A percentile compares a stretch with the other conserved stretches of the same genome.
These are phyloP conservation scores for Noccaea caerulescens DNA, from an alignment of 345 rosid genomes.

Conservation along the genomic window DNA sequence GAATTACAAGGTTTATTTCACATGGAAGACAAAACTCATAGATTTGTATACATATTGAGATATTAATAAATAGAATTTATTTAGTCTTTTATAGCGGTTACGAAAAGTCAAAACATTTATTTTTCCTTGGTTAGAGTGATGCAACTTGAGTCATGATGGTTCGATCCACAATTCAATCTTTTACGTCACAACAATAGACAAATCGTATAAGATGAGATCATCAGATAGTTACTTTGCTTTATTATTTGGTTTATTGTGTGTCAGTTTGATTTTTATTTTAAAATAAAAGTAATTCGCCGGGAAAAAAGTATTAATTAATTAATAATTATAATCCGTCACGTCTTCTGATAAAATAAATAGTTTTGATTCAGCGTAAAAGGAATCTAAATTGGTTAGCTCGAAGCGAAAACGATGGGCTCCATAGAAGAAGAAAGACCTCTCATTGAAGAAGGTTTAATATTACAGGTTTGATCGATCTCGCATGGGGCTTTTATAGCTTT, in stretches of 20 bases:
- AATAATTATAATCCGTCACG: conserved; percentile 23
- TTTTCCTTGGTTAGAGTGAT: conserved; percentile 22
- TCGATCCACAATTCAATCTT: conserved; percentile 27
- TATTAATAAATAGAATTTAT: no score
- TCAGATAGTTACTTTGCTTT: not conserved
- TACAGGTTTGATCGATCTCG: conserved; percentile 44
- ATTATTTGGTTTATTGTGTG: not conserved
- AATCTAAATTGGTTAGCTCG: conserved; percentile 25
- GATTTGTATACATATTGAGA: no score
- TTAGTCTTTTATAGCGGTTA: not conserved
- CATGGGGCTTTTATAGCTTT: not conserved
- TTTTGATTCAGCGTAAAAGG: conserved; percentile 8
- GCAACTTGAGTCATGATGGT: conserved; percentile 29
- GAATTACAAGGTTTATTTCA: no score
- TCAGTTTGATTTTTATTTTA: not conserved
- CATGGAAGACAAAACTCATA: no score
- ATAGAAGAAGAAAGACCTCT: conserved; percentile 56
- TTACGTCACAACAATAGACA: conserved; percentile 23
- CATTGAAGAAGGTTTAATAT: conserved; percentile 57
- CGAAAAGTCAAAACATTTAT: not conserved
- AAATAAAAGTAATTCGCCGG: not conserved
- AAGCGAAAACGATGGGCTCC: conserved; percentile 53
- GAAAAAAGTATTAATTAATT: not conserved
- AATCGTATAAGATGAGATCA: conserved; percentile 4
- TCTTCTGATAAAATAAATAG: conserved; percentile 27